Conservation (phyloP, 305 asterid species). For the Andrographis paniculata region DNA sequence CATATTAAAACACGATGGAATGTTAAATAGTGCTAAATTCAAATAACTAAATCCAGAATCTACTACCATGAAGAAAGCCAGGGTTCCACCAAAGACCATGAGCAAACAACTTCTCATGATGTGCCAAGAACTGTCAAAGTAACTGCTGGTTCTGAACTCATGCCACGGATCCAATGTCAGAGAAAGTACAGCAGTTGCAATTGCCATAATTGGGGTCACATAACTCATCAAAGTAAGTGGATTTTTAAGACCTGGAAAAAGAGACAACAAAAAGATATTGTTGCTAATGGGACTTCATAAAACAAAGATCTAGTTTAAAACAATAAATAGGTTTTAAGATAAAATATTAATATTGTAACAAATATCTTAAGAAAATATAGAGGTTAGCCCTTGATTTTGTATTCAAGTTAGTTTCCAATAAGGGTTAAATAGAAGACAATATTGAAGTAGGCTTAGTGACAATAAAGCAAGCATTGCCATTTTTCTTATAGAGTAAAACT, state of each 20-base stretch:
- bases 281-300: background rate
- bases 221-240: conserved; percentile 97
- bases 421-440: too few relatives aligned
- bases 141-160: conserved; percentile 52
- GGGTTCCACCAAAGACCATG: conserved; percentile 94
- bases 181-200: conserved; percentile 82
- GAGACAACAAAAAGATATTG: conserved; percentile 6
- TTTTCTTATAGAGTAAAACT: too few relatives aligned
- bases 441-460: too few relatives aligned
- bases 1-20: background rate
- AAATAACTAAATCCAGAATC: background rate
- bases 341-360: conserved; percentile 5
- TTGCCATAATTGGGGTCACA: conserved; percentile 92
- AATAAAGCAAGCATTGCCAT: too few relatives aligned
- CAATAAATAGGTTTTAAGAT: conserved; percentile 14
- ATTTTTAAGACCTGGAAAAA: conserved; percentile 76
- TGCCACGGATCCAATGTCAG: conserved; percentile 88
- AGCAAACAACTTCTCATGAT: conserved; percentile 71
- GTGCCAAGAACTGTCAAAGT: conserved; percentile 89
- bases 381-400: too few relatives aligned
- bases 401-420: too few relatives aligned
- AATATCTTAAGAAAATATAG: background rate
- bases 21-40: conserved; percentile 1
- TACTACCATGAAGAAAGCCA: conserved; percentile 96
- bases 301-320: background rate